Evolutionary conservation across 306 rosid species (phyloP).

Genomic region (Urtica urens): DNA sequence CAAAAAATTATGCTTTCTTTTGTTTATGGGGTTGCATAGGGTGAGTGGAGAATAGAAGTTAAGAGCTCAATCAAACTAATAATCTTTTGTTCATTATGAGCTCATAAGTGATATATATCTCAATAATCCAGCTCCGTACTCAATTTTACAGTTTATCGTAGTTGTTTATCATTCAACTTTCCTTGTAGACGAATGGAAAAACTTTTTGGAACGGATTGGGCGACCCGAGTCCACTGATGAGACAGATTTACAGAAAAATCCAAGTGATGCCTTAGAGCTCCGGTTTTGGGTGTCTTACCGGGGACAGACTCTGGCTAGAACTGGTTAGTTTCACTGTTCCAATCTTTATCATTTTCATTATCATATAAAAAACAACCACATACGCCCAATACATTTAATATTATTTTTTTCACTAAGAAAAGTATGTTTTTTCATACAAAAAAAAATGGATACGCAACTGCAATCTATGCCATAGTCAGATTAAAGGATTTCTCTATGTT

Average conservation of each 20-base stretch:
- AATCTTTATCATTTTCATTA: too few relatives aligned
- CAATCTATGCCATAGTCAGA: too few relatives aligned
- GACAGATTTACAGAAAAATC: slow-evolving; percentile 58
- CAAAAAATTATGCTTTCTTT: too few relatives aligned
- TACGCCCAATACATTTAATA: too few relatives aligned
- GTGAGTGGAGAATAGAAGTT: too few relatives aligned
- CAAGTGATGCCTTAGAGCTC: slow-evolving; percentile 77
- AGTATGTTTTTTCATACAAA: too few relatives aligned
- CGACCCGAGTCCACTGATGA: slow-evolving; percentile 56
- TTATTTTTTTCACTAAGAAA: too few relatives aligned
- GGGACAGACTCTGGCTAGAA: slow-evolving; percentile 97
- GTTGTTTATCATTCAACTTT: slow-evolving; percentile 3
- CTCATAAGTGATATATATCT: neutral
- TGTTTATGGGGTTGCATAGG: too few relatives aligned
- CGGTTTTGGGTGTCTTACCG: slow-evolving; percentile 96
- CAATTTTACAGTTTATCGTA: neutral
- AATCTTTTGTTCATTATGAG: neutral
- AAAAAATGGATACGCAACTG: too few relatives aligned
- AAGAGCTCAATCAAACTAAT: neutral
- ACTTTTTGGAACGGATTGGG: slow-evolving; percentile 87
- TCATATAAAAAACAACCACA: too few relatives aligned
- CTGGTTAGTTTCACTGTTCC: slow-evolving; percentile 45
- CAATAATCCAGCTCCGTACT: neutral
- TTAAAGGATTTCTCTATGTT: too few relatives aligned
- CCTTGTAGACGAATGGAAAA: slow-evolving; percentile 83